A percentile compares a stretch with the other conserved stretches of the same genome.
Conservation (phyloP, 2,329 filamentous ascomycete species). For the Pyrenophora seminiperda region DNA sequence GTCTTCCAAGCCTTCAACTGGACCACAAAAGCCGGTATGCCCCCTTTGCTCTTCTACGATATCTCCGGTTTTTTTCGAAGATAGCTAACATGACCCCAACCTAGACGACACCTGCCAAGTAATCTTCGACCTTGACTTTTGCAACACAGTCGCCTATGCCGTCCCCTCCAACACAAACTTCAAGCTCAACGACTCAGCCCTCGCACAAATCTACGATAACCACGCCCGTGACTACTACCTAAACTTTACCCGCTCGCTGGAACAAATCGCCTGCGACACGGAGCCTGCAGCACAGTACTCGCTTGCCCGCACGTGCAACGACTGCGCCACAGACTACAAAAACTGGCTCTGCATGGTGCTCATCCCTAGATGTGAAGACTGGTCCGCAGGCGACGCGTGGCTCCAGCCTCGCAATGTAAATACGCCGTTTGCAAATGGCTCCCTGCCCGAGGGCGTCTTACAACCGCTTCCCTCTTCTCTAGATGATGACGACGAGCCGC, state of each 20-base stretch:
- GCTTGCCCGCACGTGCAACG: constrained; percentile 72
- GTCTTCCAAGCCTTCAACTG: constrained; percentile 77
- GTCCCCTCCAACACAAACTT: constrained; percentile 78
- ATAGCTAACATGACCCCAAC: constrained; percentile 16
- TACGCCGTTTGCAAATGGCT: constrained; percentile 72
- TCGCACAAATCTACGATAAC: constrained; percentile 78
- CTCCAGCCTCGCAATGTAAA: constrained; percentile 74
- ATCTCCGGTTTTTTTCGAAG: neutral
- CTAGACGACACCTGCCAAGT: constrained; percentile 81
- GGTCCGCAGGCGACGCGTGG: constrained; percentile 57
- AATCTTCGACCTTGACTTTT: constrained; percentile 86
- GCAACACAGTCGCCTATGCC: constrained; percentile 84
- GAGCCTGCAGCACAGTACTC: constrained; percentile 77
- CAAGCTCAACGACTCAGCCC: constrained; percentile 63
- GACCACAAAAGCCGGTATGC: constrained; percentile 74
- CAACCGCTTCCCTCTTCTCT: no score
- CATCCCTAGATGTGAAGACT: constrained; percentile 91
- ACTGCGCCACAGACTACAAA: constrained; percentile 85
- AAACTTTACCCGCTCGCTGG: constrained; percentile 80
- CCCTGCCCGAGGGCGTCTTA: constrained; percentile 26
- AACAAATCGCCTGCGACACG: constrained; percentile 85
- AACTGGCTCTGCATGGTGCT: constrained; percentile 92
- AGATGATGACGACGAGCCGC: no score
- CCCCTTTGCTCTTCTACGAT: neutral
- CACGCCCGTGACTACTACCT: constrained; percentile 71